Evolutionary conservation across 2,329 filamentous ascomycete species (phyloP).

Genomic region (Graphiopsis chlorocephala): DNA sequence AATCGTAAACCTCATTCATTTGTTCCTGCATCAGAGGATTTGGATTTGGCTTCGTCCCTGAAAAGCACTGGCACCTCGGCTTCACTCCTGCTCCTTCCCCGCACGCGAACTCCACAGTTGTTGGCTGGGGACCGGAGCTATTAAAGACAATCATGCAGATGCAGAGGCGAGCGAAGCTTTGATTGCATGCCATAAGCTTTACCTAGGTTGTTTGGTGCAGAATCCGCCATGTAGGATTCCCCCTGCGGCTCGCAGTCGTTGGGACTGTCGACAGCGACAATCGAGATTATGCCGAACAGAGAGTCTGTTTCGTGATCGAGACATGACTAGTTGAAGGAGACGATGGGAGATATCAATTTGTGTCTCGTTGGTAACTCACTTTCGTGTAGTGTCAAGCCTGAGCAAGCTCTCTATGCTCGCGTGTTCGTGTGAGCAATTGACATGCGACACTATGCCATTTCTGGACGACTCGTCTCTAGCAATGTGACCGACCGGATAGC

Average conservation of each 20-base stretch:
- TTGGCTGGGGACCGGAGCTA: neutral
- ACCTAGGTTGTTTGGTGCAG: neutral
- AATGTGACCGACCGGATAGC: neutral
- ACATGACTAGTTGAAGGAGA: neutral
- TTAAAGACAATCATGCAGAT: neutral
- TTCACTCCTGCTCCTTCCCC: neutral
- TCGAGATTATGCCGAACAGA: neutral
- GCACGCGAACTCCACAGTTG: neutral
- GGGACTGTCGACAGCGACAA: neutral
- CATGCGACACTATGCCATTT: neutral
- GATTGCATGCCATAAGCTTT: neutral
- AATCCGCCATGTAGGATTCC: neutral
- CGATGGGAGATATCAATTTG: neutral
- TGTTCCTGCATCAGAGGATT: neutral
- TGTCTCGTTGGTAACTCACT: neutral
- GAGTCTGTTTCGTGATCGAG: neutral
- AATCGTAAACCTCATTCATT: neutral
- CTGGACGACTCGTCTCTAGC: no score
- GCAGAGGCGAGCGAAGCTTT: neutral
- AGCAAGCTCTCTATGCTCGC: neutral
- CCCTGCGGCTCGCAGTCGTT: neutral
- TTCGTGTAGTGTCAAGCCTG: neutral
- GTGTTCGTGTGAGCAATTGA: neutral
- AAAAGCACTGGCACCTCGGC: neutral
- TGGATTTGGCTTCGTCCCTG: neutral